phyloP scores from a whole-genome alignment of 2,329 filamentous ascomycete genomes.

The Colletotrichum sp. region DNA sequence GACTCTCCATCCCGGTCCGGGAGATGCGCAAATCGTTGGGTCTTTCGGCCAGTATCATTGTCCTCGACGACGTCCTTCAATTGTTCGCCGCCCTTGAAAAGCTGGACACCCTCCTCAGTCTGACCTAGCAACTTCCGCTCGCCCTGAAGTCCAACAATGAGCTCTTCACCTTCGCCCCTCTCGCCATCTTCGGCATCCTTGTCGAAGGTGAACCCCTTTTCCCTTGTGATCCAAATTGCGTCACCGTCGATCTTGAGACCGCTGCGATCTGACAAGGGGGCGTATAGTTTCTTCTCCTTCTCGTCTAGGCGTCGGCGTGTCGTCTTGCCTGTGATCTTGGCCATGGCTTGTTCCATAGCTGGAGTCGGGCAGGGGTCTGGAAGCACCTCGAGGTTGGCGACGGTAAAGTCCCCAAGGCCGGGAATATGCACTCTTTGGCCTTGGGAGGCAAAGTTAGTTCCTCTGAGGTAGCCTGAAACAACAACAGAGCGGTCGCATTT shows the following conservation, averaged over 20 bases:
- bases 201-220: constrained; percentile 78
- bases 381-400: constrained; percentile 82
- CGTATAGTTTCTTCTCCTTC: constrained; percentile 95
- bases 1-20: constrained; percentile 63
- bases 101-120: constrained; percentile 79
- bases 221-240: constrained; percentile 84
- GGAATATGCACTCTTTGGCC: constrained; percentile 91
- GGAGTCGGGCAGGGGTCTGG: constrained; percentile 97
- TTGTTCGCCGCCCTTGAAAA: constrained; percentile 80
- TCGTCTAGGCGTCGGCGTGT: constrained; percentile 84
- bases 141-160: constrained; percentile 88
- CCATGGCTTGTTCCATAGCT: constrained; percentile 83
- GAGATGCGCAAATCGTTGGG: constrained; percentile 60
- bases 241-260: constrained; percentile 97
- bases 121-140: constrained; percentile 84
- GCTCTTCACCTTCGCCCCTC: constrained; percentile 90
- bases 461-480: constrained; percentile 90
- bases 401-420: constrained; percentile 86
- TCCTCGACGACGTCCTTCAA: constrained; percentile 60
- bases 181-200: constrained; percentile 70
- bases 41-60: constrained; percentile 67
- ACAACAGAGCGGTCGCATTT: constrained; percentile 92
- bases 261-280: constrained; percentile 97
- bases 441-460: constrained; percentile 89
- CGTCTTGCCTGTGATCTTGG: constrained; percentile 83